A percentile compares a stretch with the other conserved stretches of the same genome.
Conservation (phyloP, 2,329 filamentous ascomycete genomes). For the Samsoniella hepiali region DNA sequence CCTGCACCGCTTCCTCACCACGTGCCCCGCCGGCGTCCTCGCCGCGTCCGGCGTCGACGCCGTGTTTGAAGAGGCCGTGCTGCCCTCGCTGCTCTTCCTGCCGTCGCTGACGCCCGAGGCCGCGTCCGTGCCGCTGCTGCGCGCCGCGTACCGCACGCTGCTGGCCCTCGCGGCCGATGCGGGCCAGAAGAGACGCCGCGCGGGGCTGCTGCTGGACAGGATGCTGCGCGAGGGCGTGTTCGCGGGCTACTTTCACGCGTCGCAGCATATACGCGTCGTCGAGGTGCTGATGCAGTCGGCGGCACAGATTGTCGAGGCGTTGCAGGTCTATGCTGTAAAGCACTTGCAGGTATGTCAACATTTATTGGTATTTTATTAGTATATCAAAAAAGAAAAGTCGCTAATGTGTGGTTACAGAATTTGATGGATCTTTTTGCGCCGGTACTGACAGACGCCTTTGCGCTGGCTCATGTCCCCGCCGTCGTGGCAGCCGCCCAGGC, state of each 20-base stretch:
- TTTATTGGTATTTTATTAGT: neutral
- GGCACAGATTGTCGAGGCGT: constrained; percentile 45
- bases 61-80: constrained; percentile 66
- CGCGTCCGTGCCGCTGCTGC: constrained; percentile 64
- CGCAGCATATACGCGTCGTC: constrained; percentile 56
- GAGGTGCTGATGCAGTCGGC: constrained; percentile 53
- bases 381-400: neutral
- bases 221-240: constrained; percentile 56
- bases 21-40: constrained; percentile 52
- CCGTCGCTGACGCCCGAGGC: constrained; percentile 72
- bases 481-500: constrained; percentile 52
- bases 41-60: constrained; percentile 60
- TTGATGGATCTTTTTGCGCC: constrained; percentile 64
- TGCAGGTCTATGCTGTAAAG: constrained; percentile 63
- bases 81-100: constrained; percentile 71
- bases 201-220: constrained; percentile 45
- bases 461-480: constrained; percentile 49
- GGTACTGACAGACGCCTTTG: constrained; percentile 68
- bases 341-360: constrained; percentile 56
- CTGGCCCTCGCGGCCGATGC: constrained; percentile 47
- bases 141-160: constrained; percentile 64
- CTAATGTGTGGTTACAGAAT: constrained; percentile 41
- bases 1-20: constrained; percentile 52
- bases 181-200: constrained; percentile 29
- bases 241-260: constrained; percentile 54